These are phyloP conservation scores for Apostasia shenzhenica DNA, from an alignment of 106 monocot species.

Conservation along the genomic window DNA sequence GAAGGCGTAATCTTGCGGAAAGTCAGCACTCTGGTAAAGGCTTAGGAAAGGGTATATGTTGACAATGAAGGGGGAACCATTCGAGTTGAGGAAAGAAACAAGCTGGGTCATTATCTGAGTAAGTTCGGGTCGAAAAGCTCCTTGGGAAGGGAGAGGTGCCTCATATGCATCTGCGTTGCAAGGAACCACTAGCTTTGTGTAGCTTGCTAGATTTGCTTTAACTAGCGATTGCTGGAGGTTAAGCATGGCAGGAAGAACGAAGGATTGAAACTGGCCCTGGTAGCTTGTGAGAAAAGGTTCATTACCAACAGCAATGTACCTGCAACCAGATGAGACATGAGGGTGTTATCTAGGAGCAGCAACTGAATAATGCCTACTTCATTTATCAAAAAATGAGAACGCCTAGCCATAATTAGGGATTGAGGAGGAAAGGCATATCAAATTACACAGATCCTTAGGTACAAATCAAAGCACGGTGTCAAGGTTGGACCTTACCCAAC, in stretches of 20 bases:
- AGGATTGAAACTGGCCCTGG: constrained; percentile 58
- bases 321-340: constrained; percentile 10
- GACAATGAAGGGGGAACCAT: constrained; percentile 69
- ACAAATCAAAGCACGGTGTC: no score
- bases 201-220: constrained; percentile 62
- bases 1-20: constrained; percentile 87
- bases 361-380: neutral
- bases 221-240: constrained; percentile 74
- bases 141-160: constrained; percentile 65
- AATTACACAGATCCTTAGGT: no score
- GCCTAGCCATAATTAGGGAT: neutral
- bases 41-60: constrained; percentile 89
- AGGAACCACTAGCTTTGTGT: constrained; percentile 77
- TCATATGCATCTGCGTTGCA: constrained; percentile 93
- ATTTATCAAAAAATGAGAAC: neutral
- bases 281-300: constrained; percentile 84
- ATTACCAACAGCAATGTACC: constrained; percentile 87
- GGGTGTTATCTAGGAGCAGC: neutral
- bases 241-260: constrained; percentile 53
- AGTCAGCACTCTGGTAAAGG: constrained; percentile 63
- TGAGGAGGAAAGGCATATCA: neutral
- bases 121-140: constrained; percentile 62
- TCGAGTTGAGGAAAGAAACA: constrained; percentile 60
- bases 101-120: constrained; percentile 67
- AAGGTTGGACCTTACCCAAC: no score